Evolutionary conservation across 2,329 filamentous ascomycete genomes (phyloP), one percentile per base, ranked within the genome.

Genomic region (Penicillium sp.): DNA sequence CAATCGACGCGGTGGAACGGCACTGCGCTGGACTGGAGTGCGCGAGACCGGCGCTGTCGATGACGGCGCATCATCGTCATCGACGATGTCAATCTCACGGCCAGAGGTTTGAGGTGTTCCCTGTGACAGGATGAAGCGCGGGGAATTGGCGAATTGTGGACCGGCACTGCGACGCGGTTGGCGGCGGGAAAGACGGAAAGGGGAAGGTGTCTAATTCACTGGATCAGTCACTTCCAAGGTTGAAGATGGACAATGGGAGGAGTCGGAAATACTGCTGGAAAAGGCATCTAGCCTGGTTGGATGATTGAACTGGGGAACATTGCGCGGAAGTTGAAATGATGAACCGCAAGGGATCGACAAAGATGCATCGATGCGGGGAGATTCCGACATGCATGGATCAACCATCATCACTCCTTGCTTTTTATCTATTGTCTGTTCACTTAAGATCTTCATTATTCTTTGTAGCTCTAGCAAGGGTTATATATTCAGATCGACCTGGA

Each of bases 131-230:
- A 61, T 22, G 16, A 62, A 62, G 3, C 59, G 58, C 17, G 57
- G 60, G 1, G 59, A 60, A 4, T 55, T 54, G 2, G 60, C 59
- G 40, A 62, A 62, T 11, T 61, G 59, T 10, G 58, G 47, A 12
- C 56, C 51, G 25, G 50, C 45, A 30, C 31, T 51, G 28, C 50
- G 47, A 18, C 55, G 58, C 20, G 49, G 40, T 10, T 57, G 45
- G 32, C 46, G 46, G 23, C 55, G 55, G 38, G 56, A 42, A 6
- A 47, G 39, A 29, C 56, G 56, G 37, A 58, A 59, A 17, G 57
- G 59, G 16, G 59, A 53, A n/a, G 52, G 51, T n/a, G 51, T 53
- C 52, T 55, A 32, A 9, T 12, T n/a, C 6, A 13, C 10, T 4
- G 25, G 12, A 6, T 27, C 25, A 11, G 12, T 27, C 22, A n/a